A percentile compares a stretch with the other conserved stretches of the same genome.
Evolutionary conservation across 768 basidiomycete genomes (phyloP).

Genomic region (Lactifluus volemus): DNA sequence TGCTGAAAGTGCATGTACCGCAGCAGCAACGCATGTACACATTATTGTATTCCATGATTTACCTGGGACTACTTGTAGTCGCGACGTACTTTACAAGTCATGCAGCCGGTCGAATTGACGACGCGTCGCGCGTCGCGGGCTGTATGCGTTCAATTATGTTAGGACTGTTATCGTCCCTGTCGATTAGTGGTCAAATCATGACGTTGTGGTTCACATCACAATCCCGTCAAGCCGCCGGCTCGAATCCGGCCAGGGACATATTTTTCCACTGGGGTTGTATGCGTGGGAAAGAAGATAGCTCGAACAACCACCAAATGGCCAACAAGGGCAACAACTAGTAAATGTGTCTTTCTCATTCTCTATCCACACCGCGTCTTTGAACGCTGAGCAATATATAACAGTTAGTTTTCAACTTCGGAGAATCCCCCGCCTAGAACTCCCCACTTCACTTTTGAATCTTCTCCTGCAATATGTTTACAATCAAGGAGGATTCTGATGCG

Average conservation of each 20-base stretch:
- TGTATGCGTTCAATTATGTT: background rate
- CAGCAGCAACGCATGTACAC: background rate
- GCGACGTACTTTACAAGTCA: too few species aligned
- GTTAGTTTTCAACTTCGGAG: background rate
- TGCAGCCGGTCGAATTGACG: too few species aligned
- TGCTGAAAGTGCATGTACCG: background rate
- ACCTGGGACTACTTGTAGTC: too few species aligned
- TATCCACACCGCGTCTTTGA: background rate
- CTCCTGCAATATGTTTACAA: background rate
- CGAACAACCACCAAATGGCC: too few species aligned
- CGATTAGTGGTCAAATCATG: conserved; percentile 20
- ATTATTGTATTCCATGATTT: background rate
- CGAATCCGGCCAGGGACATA: conserved; percentile 16
- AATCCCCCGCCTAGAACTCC: background rate
- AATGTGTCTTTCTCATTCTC: background rate
- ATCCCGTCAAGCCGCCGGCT: conserved; percentile 17
- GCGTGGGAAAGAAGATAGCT: background rate
- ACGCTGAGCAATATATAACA: background rate
- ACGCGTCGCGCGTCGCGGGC: background rate
- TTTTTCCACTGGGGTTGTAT: background rate
- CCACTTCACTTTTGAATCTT: background rate
- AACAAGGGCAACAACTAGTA: background rate
- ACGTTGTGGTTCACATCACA: conserved; percentile 10
- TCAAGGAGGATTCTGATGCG: background rate
- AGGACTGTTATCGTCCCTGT: background rate